Percentiles rank a stretch among this genome's conserved stretches.
These are phyloP conservation scores for Zelopaecilomyces penicillatus DNA, from an alignment of 2,329 filamentous ascomycete species.

Conservation along the genomic window DNA sequence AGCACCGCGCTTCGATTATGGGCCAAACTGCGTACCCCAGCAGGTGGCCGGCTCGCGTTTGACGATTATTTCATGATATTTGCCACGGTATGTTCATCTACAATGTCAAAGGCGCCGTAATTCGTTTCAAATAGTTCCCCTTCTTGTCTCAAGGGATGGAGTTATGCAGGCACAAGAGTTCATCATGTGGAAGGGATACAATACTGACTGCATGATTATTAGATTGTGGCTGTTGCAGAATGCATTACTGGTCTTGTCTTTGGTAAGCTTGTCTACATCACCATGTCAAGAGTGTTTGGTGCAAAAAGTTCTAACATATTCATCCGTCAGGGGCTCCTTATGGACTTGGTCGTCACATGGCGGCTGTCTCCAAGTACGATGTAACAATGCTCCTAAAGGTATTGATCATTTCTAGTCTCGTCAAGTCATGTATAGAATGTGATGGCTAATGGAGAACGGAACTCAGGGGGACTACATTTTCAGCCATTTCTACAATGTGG, in stretches of 20 bases:
- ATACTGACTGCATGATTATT: neutral
- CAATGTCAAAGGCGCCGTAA: too few species aligned
- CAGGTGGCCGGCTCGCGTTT: constrained; percentile 1
- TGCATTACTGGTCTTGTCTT: constrained; percentile 6
- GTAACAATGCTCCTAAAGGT: neutral
- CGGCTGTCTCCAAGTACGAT: neutral
- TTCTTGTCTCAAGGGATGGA: too few species aligned
- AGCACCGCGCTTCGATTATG: constrained; percentile 8
- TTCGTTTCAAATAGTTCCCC: too few species aligned
- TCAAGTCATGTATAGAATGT: too few species aligned
- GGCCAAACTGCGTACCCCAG: constrained; percentile 1
- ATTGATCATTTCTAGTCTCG: neutral
- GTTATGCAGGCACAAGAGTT: neutral
- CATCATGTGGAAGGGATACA: neutral
- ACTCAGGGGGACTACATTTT: constrained; percentile 10
- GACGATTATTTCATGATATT: constrained; percentile 12
- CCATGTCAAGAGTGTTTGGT: neutral
- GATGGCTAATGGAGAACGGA: too few species aligned
- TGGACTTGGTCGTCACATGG: constrained; percentile 10
- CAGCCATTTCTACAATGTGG: constrained; percentile 11
- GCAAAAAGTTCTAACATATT: neutral
- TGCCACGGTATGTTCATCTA: constrained; percentile 6
- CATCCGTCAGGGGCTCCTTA: constrained; percentile 3
- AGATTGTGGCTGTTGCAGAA: constrained; percentile 3
- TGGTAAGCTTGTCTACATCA: neutral